Base-by-base conservation (phyloP, 306 rosid genomes). In the Corylus avellana region DNA sequence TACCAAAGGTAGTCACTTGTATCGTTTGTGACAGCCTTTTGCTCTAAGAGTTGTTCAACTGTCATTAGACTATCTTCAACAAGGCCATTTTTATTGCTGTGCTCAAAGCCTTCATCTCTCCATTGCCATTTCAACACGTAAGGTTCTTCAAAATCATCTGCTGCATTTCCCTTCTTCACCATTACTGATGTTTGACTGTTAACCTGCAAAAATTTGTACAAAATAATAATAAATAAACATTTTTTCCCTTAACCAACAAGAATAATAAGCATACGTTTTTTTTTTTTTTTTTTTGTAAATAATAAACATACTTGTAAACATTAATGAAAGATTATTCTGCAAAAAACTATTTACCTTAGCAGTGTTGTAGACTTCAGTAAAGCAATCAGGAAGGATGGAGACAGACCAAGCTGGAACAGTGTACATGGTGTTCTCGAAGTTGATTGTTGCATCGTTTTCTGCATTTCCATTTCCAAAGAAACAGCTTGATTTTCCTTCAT, bases 321-420 rank as follows among this genome's bases (percentile, higher is more conserved):
- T 47, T 46, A 32, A 32, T 32, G 3, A 8, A 49, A 20, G 16
- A 18, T 12, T 3, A 49, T 49, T 49, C 13, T 22, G 25, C 12
- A 49, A 32, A 29, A 1, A 29, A 29, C 32, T n/a, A 58, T 16
- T 68, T 22, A 79, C 81, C 82, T 81, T 81, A 49, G 86, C 90
- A 35, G 90, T 87, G 73, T 76, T 87, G 57, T 84, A 87, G 16
- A 11, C 82, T 84, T 87, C 87, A 13, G 32, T 68, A 0, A 12
- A 7, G 18, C 87, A 87, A 76, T 79, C 78, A 1, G 55, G 51
- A 37, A 84, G 82, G 11, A 87, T 68, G 8, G 82, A 50, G 0
- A 87, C 86, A 49, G 87, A 84, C 84, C 90, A 84, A 18, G 90
- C 84, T 46, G 86, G 86, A 27, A 84, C 18, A 0, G 5, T 51